Base-by-base conservation (phyloP, 345 rosid species). In the Populus pruinosa region DNA sequence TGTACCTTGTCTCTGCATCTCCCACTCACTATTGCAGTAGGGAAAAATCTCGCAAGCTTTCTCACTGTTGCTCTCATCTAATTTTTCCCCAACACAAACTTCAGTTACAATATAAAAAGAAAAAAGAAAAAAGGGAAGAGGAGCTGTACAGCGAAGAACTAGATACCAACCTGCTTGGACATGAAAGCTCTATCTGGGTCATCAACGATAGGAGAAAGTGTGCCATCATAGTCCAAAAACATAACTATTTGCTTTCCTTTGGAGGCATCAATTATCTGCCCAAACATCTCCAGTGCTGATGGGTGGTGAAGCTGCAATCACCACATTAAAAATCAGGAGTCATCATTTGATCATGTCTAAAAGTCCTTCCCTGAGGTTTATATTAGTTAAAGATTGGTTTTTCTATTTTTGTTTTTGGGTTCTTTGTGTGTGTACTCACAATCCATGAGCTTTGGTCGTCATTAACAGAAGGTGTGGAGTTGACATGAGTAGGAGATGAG, bases 401-500 rank as follows among this genome's bases (percentile, higher is more conserved):
- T 43, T 43, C 47, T 10, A 43, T 2, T 43, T 43, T 43, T 43
- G 6, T 2, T 23, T 5, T 1, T 21, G 6, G 27, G 2, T 18
- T 29, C 0, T 31, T 5, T 10, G 36, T 8, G 33, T 8, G 62
- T 66, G 25, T 17, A 72, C 90, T 86, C 78, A 93, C 98, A 66
- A 79, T 88, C 95, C 97, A 92, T 65, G 95, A 87, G 82, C 66
- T 68, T 33, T 81, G 80, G 33, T 88, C 86, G 1, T 87, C 82
- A 10, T 77, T 33, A 68, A 79, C 81, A 71, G 91, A 83, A 76
- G 85, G 85, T 36, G 85, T 33, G 66, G 95, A 86, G 75, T 82
- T 89, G 73, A 80, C 64, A 78, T 88, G 99, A 79, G 98, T 93
- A 31, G 99, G 99, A 2, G 99, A 95, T n/a, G 98, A 93, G 55